Base-by-base conservation (phyloP, 768 basidiomycete genomes). In the Auriscalpium orientale region DNA sequence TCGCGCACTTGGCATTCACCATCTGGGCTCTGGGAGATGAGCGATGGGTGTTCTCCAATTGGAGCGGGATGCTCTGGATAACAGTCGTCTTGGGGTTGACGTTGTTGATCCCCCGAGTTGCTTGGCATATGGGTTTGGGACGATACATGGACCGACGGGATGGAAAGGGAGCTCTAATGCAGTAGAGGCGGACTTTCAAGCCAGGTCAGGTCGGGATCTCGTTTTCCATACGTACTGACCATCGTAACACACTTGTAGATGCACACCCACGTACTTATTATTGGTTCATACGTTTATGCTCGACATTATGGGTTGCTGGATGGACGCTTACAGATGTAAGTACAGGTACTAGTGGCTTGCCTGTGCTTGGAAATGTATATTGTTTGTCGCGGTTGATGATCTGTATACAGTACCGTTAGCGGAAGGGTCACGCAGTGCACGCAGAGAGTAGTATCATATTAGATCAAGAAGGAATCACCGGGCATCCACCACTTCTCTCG, bases 381-480 rank as follows among this genome's bases (percentile, higher is more conserved):
- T 28, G 5, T 28, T 28, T 5, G 28, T 28, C 28, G 28, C 7
- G 28, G 28, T 28, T 28, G 28, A 28, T 28, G 28, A 7, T 28
- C 28, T 28, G 7, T 7, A 28, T 28, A 28, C 2, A 4, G 7
- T 28, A 28, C 28, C 28, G 4, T 28, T 28, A 28, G 28, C 28
- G 4, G 4, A 28, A 45, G 22, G 36, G 21, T 18, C 13, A 50
- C 15, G 58, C 16, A 36, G 44, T 51, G 36, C n/a, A 44, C n/a
- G 34, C 15, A 44, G 54, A 49, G 12, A 16, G 45, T n/a, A 58
- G 53, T 44, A 79, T 91, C 89, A 91, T 85, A 91, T 91, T 91
- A 91, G 89, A 91, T 91, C 89, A 91, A 91, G 89, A 77, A 76
- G 68, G 59, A 70, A 71, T 82, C 88, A 83, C 43, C 13, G 83